phyloP scores from a whole-genome alignment of 495 filamentous ascomycete species.

The Penicillium canescens region DNA sequence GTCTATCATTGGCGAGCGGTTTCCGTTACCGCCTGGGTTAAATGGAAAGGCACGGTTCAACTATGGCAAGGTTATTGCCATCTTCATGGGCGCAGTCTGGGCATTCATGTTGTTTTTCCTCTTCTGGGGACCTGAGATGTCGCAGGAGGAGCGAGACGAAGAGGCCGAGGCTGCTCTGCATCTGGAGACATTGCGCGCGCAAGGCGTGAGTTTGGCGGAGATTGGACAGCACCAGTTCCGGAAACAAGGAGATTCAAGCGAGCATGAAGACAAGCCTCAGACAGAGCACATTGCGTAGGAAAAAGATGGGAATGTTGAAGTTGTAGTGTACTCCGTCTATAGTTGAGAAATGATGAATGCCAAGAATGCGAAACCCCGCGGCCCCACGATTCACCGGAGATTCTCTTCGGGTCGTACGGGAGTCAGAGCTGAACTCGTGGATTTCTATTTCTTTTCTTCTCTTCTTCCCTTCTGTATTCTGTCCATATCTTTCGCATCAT shows the following conservation, averaged over 20 bases:
- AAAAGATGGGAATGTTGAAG: background rate
- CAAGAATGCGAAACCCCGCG: background rate
- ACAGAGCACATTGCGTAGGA: conserved; percentile 5
- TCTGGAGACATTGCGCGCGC: conserved; percentile 26
- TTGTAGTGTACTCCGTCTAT: background rate
- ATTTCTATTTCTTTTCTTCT: background rate
- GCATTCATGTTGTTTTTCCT: conserved; percentile 35
- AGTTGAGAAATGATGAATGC: background rate
- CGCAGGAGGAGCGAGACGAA: conserved; percentile 35
- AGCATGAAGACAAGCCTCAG: conserved; percentile 6
- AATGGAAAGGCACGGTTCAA: conserved; percentile 28
- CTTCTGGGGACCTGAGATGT: conserved; percentile 38
- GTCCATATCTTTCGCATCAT: conserved; percentile 2
- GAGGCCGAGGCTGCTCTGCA: conserved; percentile 23
- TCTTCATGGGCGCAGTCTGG: conserved; percentile 31
- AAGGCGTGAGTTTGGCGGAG: conserved; percentile 25
- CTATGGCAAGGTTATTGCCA: conserved; percentile 35
- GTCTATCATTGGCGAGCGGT: conserved; percentile 35
- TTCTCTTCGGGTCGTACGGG: conserved; percentile 3
- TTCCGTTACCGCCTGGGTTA: conserved; percentile 23
- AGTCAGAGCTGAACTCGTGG: background rate
- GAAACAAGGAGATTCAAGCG: conserved; percentile 3
- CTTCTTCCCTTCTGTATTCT: background rate
- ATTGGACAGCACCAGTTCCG: conserved; percentile 12
- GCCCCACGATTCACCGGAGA: conserved; percentile 10